Percentiles rank a stretch among this genome's conserved stretches.
Evolutionary conservation across 2,329 filamentous ascomycete genomes (phyloP).

Genomic region (Hymenoscyphus fructigenus): DNA sequence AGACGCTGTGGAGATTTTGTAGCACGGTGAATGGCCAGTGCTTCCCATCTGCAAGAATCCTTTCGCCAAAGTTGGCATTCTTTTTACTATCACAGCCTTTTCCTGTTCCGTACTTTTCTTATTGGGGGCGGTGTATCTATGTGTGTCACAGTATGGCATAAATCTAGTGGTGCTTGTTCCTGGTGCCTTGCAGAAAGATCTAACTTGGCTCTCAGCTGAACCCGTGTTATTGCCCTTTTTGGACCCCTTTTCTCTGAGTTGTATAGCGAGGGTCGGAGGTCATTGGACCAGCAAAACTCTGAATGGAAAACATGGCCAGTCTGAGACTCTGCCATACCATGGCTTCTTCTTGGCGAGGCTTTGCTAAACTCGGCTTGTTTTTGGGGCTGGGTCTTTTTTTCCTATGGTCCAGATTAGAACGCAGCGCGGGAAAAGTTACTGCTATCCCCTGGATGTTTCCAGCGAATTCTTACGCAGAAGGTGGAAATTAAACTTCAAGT

Average conservation of each 20-base stretch:
- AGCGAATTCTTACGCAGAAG: neutral
- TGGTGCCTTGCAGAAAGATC: conserved; percentile 6
- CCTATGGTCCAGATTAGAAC: neutral
- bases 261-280: neutral
- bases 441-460: neutral
- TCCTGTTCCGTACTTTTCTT: neutral
- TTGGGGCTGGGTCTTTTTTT: neutral
- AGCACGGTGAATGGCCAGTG: neutral
- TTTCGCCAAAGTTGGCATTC: neutral
- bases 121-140: neutral
- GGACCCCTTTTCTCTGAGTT: neutral
- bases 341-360: neutral
- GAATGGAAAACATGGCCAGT: neutral
- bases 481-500: conserved; percentile 14
- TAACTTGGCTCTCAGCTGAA: neutral
- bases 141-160: conserved; percentile 1
- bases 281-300: neutral
- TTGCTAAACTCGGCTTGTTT: neutral
- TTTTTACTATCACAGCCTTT: neutral
- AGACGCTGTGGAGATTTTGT: neutral
- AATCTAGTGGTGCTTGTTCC: neutral
- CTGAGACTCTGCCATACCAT: neutral
- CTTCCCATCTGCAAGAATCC: conserved; percentile 1
- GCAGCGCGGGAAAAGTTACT: neutral
- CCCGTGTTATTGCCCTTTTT: conserved; percentile 1